Evolutionary conservation across 306 rosid genomes (phyloP), one percentile per base, ranked within the genome.

Genomic region (Begonia masoniana): DNA sequence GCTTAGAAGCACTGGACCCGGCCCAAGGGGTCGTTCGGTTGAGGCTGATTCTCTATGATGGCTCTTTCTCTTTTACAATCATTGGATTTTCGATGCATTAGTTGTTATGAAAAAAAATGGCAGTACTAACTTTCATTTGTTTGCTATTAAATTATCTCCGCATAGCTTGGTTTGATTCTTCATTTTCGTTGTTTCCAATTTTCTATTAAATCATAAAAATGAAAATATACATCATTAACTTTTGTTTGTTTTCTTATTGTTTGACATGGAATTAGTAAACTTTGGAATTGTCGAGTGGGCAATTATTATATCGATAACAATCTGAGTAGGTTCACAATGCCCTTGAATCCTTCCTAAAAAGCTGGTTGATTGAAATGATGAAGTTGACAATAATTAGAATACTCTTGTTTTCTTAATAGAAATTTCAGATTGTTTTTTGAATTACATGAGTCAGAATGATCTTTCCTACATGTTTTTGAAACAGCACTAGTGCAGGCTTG

Each of bases 401-500:
- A n/a, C n/a, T n/a, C n/a, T n/a, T n/a, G n/a, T n/a, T n/a, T n/a
- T n/a, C n/a, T n/a, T n/a, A n/a, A n/a, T n/a, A n/a, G n/a, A n/a
- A n/a, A n/a, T n/a, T n/a, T n/a, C n/a, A n/a, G n/a, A n/a, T n/a
- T n/a, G n/a, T n/a, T n/a, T n/a, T n/a, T n/a, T n/a, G n/a, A n/a
- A n/a, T n/a, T n/a, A n/a, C n/a, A n/a, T n/a, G n/a, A n/a, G n/a
- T n/a, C n/a, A n/a, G n/a, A n/a, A n/a, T n/a, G n/a, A n/a, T n/a
- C n/a, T n/a, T n/a, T n/a, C n/a, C n/a, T n/a, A n/a, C n/a, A n/a
- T n/a, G n/a, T n/a, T n/a, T n/a, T n/a, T 42, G 89, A 82, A 78
- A 62, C 95, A 65, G 82, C 97, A 55, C 97, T 95, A 15, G 81
- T 80, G 54, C 85, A 85, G 72, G 95, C 84, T 75, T 84, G 94